Conservation (phyloP, 140 eudicot genomes). For the Erigeron philadelphicus region DNA sequence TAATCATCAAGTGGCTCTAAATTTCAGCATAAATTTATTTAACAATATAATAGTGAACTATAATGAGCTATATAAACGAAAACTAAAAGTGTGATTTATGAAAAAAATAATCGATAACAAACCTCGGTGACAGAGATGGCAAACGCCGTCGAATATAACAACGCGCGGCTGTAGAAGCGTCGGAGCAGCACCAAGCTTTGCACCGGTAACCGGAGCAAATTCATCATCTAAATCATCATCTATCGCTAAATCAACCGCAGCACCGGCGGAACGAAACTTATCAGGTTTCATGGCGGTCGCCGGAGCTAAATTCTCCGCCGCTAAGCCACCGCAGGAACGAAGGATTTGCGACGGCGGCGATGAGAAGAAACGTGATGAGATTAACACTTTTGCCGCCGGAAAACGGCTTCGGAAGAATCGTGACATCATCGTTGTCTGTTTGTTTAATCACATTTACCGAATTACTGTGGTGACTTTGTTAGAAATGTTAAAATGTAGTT, state of each 20-base stretch:
- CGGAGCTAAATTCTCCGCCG: not conserved
- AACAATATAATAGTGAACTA: not conserved
- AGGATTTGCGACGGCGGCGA: not conserved
- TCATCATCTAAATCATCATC: constrained; percentile 31
- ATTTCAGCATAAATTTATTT: not conserved
- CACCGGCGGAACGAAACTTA: constrained; percentile 21
- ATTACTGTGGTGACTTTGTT: not conserved
- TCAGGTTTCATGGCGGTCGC: not conserved
- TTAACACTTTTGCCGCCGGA: constrained; percentile 6
- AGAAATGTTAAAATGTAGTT: no score
- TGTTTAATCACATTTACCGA: constrained; percentile 14
- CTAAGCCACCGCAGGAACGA: not conserved
- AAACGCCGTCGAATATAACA: constrained; percentile 82
- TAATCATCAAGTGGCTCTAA: constrained; percentile 1
- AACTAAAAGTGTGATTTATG: not conserved
- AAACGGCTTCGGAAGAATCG: constrained; percentile 6
- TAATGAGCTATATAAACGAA: not conserved
- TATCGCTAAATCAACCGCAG: constrained; percentile 34
- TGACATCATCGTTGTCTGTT: constrained; percentile 10
- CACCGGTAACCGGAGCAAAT: constrained; percentile 22
- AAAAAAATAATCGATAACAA: not conserved
- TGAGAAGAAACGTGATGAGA: not conserved
- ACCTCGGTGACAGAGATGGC: constrained; percentile 95
- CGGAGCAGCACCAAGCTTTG: constrained; percentile 32
- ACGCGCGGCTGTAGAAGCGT: constrained; percentile 73